Base-by-base conservation (phyloP, 768 basidiomycete species). In the Goffeauzyma gilvescens region DNA sequence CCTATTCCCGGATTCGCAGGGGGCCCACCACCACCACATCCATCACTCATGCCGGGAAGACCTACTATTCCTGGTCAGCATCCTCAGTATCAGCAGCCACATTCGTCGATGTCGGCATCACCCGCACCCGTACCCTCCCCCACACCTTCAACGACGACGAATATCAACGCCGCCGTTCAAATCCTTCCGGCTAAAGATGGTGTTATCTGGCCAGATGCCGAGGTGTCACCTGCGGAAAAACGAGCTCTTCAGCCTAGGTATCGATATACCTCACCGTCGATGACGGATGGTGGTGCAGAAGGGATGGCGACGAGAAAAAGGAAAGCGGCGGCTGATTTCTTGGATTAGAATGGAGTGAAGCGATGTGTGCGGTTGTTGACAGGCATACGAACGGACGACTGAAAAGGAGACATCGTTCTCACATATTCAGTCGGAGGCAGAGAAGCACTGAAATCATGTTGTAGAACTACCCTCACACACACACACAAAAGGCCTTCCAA, bases 281-380 rank as follows among this genome's bases (percentile, higher is more conserved):
- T 6, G 50, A 41, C 15, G 42, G 46, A 12, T 23, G 26, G 3
- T 26, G 46, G 17, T 15, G 40, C 21, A 8, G 42, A 35, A 12
- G 50, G 41, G n/a, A 45, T 44, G 13, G 41, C 44, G n/a, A 38
- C 48, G 13, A 43, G 51, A 21, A 62, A 62, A 36, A 47, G 60
- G 22, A 62, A 62, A 52, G 60, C 60, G 4, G 60, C 60, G n/a
- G 60, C 78, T 68, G 31, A 98, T 78, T 57, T 82, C 78, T 34
- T 78, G 73, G 43, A 44, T 17, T 44, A 38, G 24, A 25, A n/a
- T n/a, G 14, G 23, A n/a, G 8, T 14, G 5, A 8, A 32, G n/a
- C 10, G 22, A 6, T 21, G 21, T 41, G 30, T 41, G 21, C 21
- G n/a, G n/a, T n/a, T n/a, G n/a, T n/a, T n/a, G n/a, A n/a, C n/a